phyloP scores from a whole-genome alignment of 2,329 filamentous ascomycete genomes.

The Davidsoniella neocaledoniae region DNA sequence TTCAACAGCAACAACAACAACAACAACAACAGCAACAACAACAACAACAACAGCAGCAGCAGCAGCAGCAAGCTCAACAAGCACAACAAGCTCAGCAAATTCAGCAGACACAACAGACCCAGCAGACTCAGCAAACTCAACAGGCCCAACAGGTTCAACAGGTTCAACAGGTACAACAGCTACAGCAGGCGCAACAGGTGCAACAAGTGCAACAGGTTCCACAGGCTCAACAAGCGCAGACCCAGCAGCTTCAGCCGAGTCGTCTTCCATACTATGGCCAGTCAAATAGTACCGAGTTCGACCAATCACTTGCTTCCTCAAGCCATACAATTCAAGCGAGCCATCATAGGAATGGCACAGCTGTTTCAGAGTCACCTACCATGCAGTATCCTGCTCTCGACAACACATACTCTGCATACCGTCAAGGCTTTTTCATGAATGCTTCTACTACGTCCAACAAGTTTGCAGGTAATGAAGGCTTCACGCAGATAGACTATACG shows the following conservation, averaged over 20 bases:
- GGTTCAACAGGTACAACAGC: too few species aligned
- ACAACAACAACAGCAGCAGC: neutral
- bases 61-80: neutral
- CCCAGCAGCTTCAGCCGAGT: neutral
- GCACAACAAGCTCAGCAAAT: conserved; percentile 12
- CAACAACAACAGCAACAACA: too few species aligned
- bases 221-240: conserved; percentile 19
- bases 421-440: conserved; percentile 34
- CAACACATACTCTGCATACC: conserved; percentile 35
- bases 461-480: conserved; percentile 20
- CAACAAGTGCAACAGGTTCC: conserved; percentile 15
- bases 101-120: too few species aligned
- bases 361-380: conserved; percentile 20
- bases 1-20: too few species aligned
- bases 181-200: too few species aligned
- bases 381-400: conserved; percentile 23
- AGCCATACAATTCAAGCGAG: too few species aligned
- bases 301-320: conserved; percentile 12
- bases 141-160: too few species aligned
- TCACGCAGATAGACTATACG: conserved; percentile 47
- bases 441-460: conserved; percentile 18
- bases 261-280: too few species aligned
- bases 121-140: too few species aligned
- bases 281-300: conserved; percentile 17
- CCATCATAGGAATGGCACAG: too few species aligned